Conservation (phyloP, 768 basidiomycete genomes). For the Galerina sulciceps region DNA sequence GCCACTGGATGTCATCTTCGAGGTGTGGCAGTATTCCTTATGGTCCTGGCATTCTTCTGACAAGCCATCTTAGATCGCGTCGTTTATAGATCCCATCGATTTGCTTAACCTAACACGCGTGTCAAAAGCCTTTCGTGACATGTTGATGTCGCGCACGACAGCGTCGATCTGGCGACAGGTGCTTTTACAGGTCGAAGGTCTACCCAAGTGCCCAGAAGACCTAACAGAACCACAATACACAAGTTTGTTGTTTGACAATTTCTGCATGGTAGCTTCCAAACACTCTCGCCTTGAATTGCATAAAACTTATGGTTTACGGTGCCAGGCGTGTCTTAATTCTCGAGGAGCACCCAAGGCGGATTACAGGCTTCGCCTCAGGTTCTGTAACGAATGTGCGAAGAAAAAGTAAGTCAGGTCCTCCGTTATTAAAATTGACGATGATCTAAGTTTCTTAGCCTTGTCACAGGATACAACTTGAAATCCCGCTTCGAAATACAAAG, state of each 20-base stretch:
- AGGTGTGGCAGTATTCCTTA: background rate
- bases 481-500: too few species aligned
- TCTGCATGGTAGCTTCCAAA: conserved; percentile 20
- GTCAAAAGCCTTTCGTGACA: conserved; percentile 32
- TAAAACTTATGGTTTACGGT: background rate
- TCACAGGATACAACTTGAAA: background rate
- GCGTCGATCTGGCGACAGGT: conserved; percentile 24
- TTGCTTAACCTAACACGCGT: conserved; percentile 40
- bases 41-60: background rate
- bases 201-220: conserved; percentile 26
- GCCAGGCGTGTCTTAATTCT: background rate
- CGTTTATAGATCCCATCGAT: conserved; percentile 38
- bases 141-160: conserved; percentile 31
- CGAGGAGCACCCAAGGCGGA: background rate
- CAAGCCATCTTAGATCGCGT: background rate
- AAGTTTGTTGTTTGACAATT: conserved; percentile 22
- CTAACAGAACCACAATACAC: conserved; percentile 26
- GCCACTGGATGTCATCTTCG: background rate
- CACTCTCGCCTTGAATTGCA: background rate
- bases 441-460: background rate
- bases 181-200: conserved; percentile 7
- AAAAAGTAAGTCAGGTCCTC: background rate
- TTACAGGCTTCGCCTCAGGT: conserved; percentile 4
- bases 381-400: conserved; percentile 6
- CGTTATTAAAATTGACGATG: too few species aligned